Evolutionary conservation across 257 asterid species (phyloP).

Genomic region (Scutellaria barbata): DNA sequence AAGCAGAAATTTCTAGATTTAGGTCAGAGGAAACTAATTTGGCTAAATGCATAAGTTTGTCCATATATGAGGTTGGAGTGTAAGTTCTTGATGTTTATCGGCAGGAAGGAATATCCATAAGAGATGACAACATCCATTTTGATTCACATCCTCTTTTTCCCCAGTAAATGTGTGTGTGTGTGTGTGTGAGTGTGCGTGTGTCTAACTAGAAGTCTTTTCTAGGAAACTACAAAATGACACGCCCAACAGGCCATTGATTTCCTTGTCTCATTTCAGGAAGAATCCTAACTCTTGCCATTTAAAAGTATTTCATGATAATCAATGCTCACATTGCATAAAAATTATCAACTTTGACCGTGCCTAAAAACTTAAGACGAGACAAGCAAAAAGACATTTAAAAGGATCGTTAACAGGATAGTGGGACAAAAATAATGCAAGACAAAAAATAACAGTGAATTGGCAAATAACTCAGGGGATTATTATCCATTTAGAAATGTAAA

Average conservation of each 20-base stretch:
- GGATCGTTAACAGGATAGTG: no score
- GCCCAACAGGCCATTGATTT: neutral
- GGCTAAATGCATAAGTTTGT: neutral
- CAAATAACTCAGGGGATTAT: no score
- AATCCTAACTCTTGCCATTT: neutral
- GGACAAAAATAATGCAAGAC: no score
- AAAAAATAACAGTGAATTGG: no score
- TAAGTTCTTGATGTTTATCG: neutral
- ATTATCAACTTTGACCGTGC: neutral
- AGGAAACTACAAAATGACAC: conserved; percentile 9
- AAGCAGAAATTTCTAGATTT: neutral
- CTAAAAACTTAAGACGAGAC: neutral
- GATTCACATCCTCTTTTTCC: neutral
- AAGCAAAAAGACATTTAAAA: conserved; percentile 1
- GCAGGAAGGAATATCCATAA: neutral
- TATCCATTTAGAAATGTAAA: neutral
- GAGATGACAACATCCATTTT: neutral
- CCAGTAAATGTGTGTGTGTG: no score
- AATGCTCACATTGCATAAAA: neutral
- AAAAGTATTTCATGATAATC: neutral
- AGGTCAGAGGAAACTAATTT: neutral
- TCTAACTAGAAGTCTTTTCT: neutral
- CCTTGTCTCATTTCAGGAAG: neutral
- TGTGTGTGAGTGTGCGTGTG: no score
- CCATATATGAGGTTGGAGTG: neutral